phyloP scores from a whole-genome alignment of 495 filamentous ascomycete species.

The Tetracladium setigerum region DNA sequence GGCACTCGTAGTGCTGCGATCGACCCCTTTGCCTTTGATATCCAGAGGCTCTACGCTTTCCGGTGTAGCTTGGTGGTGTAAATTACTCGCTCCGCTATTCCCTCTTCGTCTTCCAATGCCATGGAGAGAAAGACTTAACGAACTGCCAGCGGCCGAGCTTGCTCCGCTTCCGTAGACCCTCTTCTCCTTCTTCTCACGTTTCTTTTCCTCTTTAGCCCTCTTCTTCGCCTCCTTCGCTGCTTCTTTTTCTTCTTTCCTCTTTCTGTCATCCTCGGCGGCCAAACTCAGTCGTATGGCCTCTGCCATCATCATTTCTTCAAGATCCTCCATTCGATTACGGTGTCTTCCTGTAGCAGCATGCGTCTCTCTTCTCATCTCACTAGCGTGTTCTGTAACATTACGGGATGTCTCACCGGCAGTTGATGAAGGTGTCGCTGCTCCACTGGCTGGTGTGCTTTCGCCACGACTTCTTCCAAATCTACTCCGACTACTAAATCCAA shows the following conservation, averaged over 20 bases:
- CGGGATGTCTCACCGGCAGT: constrained; percentile 19
- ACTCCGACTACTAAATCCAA: constrained; percentile 20
- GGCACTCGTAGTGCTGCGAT: constrained; percentile 36
- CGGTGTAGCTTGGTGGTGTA: constrained; percentile 33
- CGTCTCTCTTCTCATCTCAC: constrained; percentile 10
- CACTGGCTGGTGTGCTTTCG: constrained; percentile 19
- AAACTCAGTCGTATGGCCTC: constrained; percentile 87
- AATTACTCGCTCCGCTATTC: constrained; percentile 45
- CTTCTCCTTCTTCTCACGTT: constrained; percentile 52
- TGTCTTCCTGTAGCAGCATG: constrained; percentile 34
- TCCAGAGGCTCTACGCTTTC: constrained; percentile 28
- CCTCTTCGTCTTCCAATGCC: constrained; percentile 42
- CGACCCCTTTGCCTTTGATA: constrained; percentile 75
- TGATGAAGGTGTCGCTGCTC: constrained; percentile 24
- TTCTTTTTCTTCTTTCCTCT: constrained; percentile 70
- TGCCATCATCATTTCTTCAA: constrained; percentile 98
- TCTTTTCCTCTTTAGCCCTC: constrained; percentile 74
- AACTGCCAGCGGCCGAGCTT: constrained; percentile 44
- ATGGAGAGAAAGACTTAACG: constrained; percentile 36
- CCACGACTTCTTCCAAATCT: constrained; percentile 20
- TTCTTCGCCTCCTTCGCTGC: constrained; percentile 73
- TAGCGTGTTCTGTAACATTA: constrained; percentile 19
- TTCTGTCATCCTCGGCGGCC: constrained; percentile 83
- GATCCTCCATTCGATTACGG: constrained; percentile 66
- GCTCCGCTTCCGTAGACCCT: constrained; percentile 37